A percentile compares a stretch with the other conserved stretches of the same genome.
Evolutionary conservation across 129 eudicot genomes (phyloP).

Genomic region (Flaveria robusta): DNA sequence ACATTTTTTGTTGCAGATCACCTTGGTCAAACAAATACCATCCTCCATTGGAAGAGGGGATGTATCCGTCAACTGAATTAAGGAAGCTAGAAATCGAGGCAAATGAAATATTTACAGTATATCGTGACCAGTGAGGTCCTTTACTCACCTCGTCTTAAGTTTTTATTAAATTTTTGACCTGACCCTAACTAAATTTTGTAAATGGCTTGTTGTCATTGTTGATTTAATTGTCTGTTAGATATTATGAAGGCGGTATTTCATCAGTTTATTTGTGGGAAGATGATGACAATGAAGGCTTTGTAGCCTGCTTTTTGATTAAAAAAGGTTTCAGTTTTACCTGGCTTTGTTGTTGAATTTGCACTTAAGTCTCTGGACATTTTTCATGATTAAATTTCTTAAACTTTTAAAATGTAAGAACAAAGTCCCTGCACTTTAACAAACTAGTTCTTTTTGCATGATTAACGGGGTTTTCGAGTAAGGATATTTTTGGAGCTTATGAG

Average conservation of each 20-base stretch:
- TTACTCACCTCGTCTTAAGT: slow-evolving; percentile 81
- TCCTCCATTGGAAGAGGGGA: slow-evolving; percentile 89
- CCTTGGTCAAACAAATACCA: slow-evolving; percentile 97
- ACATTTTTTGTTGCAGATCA: slow-evolving; percentile 53
- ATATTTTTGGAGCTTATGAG: neutral
- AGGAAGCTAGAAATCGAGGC: slow-evolving; percentile 97
- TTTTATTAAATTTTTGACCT: neutral
- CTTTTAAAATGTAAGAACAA: neutral
- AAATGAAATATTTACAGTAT: slow-evolving; percentile 82
- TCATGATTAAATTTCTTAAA: neutral
- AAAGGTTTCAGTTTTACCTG: slow-evolving; percentile 52
- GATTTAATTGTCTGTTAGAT: slow-evolving; percentile 54
- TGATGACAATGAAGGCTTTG: slow-evolving; percentile 78
- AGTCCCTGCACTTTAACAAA: neutral
- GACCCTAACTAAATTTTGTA: slow-evolving; percentile 21
- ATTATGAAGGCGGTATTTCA: slow-evolving; percentile 95
- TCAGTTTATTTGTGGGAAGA: slow-evolving; percentile 98
- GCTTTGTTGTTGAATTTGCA: neutral
- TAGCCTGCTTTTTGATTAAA: slow-evolving; percentile 89
- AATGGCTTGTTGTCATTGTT: slow-evolving; percentile 22
- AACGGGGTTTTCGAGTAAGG: neutral
- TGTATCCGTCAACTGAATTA: slow-evolving; percentile 71
- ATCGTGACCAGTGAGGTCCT: slow-evolving; percentile 99
- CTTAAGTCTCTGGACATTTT: neutral
- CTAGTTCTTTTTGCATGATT: neutral